Evolutionary conservation across 2,329 filamentous ascomycete species (phyloP).

Genomic region (Coniochaeta pulveracea): DNA sequence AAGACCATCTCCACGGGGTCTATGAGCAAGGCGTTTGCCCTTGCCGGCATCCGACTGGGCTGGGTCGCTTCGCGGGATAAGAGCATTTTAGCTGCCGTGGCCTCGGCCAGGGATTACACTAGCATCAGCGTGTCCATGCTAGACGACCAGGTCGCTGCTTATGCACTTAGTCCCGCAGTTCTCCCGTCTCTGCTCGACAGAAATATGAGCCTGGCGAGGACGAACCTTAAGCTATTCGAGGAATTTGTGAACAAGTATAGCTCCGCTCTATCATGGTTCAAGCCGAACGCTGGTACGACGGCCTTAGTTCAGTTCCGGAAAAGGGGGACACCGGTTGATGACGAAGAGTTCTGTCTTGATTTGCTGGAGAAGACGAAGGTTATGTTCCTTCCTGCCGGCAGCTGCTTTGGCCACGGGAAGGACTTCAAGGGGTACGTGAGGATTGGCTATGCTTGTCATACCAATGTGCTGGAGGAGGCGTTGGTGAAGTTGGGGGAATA

Average conservation of each 20-base stretch:
- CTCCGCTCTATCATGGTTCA: slow-evolving; percentile 56
- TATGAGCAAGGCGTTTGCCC: slow-evolving; percentile 74
- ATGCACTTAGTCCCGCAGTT: slow-evolving; percentile 48
- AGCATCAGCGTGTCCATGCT: slow-evolving; percentile 78
- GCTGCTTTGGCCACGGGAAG: slow-evolving; percentile 55
- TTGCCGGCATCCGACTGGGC: slow-evolving; percentile 72
- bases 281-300: slow-evolving; percentile 69
- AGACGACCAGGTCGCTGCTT: slow-evolving; percentile 68
- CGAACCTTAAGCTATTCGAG: slow-evolving; percentile 56
- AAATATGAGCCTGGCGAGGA: slow-evolving; percentile 56
- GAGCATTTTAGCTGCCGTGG: slow-evolving; percentile 51
- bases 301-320: slow-evolving; percentile 62
- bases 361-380: slow-evolving; percentile 60
- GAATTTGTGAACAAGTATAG: slow-evolving; percentile 55
- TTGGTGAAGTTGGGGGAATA: slow-evolving; percentile 38
- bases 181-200: slow-evolving; percentile 23
- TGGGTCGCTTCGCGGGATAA: slow-evolving; percentile 65
- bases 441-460: slow-evolving; percentile 65
- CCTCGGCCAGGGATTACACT: slow-evolving; percentile 65
- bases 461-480: slow-evolving; percentile 55
- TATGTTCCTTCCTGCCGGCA: slow-evolving; percentile 61
- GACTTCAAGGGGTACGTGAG: slow-evolving; percentile 68
- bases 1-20: slow-evolving; percentile 66
- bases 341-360: slow-evolving; percentile 59
- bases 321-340: slow-evolving; percentile 51